A percentile compares a stretch with the other conserved stretches of the same genome.
phyloP scores from a whole-genome alignment of 495 filamentous ascomycete genomes.

The Penicillium canescens region DNA sequence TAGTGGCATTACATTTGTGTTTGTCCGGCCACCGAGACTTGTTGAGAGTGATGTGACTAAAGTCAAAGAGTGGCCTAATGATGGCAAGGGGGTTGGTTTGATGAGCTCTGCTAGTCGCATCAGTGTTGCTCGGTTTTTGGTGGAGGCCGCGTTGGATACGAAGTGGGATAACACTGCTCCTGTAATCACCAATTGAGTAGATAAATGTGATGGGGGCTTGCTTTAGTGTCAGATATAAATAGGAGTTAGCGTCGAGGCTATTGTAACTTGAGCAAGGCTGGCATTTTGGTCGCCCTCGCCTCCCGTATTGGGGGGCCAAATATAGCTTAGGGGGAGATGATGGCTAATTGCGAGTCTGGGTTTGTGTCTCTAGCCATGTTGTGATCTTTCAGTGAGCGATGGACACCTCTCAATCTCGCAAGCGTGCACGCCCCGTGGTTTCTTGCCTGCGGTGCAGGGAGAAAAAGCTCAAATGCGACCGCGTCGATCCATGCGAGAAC shows the following conservation, averaged over 20 bases:
- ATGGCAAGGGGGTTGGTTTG: conserved; percentile 28
- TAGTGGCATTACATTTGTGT: conserved; percentile 41
- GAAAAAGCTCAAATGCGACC: conserved; percentile 36
- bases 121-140: conserved; percentile 28
- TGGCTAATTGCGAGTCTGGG: too few relatives aligned
- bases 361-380: too few relatives aligned
- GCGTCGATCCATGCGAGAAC: conserved; percentile 27
- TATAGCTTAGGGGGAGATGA: too few relatives aligned
- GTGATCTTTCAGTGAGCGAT: not conserved
- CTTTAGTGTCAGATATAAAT: too few relatives aligned
- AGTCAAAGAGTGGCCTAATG: conserved; percentile 25
- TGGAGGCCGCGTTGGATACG: conserved; percentile 15
- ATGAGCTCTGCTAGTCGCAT: conserved; percentile 28
- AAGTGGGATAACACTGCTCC: conserved; percentile 28
- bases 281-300: too few relatives aligned
- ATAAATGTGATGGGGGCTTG: too few relatives aligned
- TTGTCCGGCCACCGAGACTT: conserved; percentile 42
- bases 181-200: conserved; percentile 25
- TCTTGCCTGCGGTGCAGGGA: conserved; percentile 34
- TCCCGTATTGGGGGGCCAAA: too few relatives aligned
- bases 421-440: conserved; percentile 27
- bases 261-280: too few relatives aligned
- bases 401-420: conserved; percentile 15
- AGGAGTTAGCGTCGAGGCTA: too few relatives aligned
- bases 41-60: conserved; percentile 22